Conservation (phyloP, 768 basidiomycete species). For the Russula foetens region DNA sequence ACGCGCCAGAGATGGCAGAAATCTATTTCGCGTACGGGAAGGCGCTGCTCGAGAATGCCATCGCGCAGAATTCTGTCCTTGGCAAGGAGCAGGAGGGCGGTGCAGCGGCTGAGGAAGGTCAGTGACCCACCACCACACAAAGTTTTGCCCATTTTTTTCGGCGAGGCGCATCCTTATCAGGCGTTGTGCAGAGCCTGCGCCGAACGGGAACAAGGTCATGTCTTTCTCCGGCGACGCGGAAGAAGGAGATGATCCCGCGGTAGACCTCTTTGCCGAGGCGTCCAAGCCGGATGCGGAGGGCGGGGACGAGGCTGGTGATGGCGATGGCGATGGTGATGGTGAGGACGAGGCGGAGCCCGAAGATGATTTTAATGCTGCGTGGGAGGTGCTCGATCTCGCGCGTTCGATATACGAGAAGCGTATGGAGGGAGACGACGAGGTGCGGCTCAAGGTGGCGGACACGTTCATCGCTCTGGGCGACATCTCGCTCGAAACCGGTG, state of each 20-base stretch:
- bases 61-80: constrained; percentile 77
- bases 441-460: constrained; percentile 81
- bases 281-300: constrained; percentile 38
- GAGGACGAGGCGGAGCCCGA: constrained; percentile 70
- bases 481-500: constrained; percentile 94
- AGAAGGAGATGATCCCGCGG: constrained; percentile 42
- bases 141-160: too few relatives aligned
- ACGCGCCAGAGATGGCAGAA: constrained; percentile 79
- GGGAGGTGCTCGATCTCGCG: constrained; percentile 96
- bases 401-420: constrained; percentile 76
- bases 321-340: constrained; percentile 48
- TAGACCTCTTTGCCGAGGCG: constrained; percentile 59
- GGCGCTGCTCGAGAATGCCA: constrained; percentile 88
- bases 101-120: constrained; percentile 30
- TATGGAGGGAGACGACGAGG: constrained; percentile 47
- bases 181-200: constrained; percentile 23
- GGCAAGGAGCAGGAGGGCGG: constrained; percentile 76
- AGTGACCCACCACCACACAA: constrained; percentile 16
- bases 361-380: constrained; percentile 96
- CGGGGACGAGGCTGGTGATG: constrained; percentile 43
- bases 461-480: constrained; percentile 88
- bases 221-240: constrained; percentile 80
- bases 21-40: constrained; percentile 88
- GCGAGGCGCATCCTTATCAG: constrained; percentile 27
- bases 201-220: constrained; percentile 48